phyloP scores from a whole-genome alignment of 1,284 basidiomycete species.

The Trametes hirsuta region DNA sequence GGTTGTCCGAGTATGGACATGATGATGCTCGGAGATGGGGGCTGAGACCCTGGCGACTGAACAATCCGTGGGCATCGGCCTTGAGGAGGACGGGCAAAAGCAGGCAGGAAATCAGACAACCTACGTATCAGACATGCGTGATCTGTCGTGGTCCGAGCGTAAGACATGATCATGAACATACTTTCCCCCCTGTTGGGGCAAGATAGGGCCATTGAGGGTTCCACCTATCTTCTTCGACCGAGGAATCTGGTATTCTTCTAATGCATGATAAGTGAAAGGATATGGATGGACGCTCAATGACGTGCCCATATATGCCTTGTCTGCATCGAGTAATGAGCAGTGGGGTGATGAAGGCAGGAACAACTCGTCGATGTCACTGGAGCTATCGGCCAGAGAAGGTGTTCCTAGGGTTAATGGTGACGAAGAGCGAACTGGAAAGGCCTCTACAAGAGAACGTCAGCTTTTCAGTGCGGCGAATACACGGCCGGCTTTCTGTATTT shows the following conservation, averaged over 20 bases:
- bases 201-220: conserved; percentile 27
- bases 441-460: conserved; percentile 6
- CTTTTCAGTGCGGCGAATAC: too few species aligned
- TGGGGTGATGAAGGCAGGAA: conserved; percentile 48
- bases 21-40: conserved; percentile 36
- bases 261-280: not conserved
- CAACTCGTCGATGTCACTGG: conserved; percentile 47
- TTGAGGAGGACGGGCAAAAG: conserved; percentile 31
- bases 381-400: conserved; percentile 33
- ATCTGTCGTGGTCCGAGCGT: not conserved
- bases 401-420: conserved; percentile 35
- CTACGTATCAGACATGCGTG: conserved; percentile 18
- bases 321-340: not conserved
- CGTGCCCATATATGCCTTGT: conserved; percentile 45
- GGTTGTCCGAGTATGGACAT: conserved; percentile 46
- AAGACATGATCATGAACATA: conserved; percentile 11
- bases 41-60: conserved; percentile 33
- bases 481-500: conserved; percentile 5
- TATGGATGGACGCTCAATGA: not conserved
- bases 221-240: conserved; percentile 27
- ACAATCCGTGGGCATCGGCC: conserved; percentile 27
- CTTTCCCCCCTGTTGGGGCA: conserved; percentile 24
- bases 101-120: conserved; percentile 39
- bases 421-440: conserved; percentile 9
- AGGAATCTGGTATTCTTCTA: conserved; percentile 42